Evolutionary conservation across 352 stramenopile genomes (phyloP).

Genomic region (Globisporangium rhizosaccharum): DNA sequence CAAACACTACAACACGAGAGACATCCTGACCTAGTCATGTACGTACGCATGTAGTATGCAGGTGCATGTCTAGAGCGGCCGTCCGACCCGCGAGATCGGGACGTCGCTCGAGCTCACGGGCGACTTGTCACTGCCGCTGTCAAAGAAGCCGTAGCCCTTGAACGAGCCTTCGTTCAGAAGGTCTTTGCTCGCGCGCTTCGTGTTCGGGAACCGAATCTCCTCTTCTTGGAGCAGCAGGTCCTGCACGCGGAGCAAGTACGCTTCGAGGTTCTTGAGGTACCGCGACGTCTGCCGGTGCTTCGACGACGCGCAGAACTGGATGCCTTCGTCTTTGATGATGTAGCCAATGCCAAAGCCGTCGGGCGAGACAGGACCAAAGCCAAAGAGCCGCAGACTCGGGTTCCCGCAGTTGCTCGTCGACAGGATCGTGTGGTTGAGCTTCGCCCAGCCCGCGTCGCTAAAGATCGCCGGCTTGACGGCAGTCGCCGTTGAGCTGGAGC

Average conservation of each 20-base stretch:
- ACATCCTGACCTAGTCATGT: too few species aligned
- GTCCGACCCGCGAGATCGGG: conserved; percentile 9
- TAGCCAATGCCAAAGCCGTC: conserved; percentile 97
- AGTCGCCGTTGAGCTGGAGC: conserved; percentile 10
- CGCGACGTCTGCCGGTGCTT: conserved; percentile 79
- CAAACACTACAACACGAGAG: too few species aligned
- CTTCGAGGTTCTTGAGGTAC: conserved; percentile 82
- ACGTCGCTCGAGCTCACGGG: conserved; percentile 4
- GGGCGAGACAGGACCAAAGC: conserved; percentile 90
- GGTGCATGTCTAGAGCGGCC: background rate
- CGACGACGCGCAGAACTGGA: conserved; percentile 85
- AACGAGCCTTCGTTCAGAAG: too few species aligned
- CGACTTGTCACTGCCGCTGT: conserved; percentile 19
- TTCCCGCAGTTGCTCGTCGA: conserved; percentile 97
- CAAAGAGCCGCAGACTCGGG: conserved; percentile 91
- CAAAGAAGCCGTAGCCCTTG: conserved; percentile 80
- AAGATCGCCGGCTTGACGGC: conserved; percentile 78
- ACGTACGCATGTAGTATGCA: too few species aligned
- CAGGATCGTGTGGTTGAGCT: conserved; percentile 93
- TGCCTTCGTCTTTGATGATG: conserved; percentile 95
- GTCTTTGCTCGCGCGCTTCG: too few species aligned
- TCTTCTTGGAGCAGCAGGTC: conserved; percentile 58
- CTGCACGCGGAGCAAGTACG: conserved; percentile 73
- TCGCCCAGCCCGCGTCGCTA: conserved; percentile 80
- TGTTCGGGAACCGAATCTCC: too few species aligned